phyloP scores from a whole-genome alignment of 805 yeast species.

The Wickerhamomyces alni region DNA sequence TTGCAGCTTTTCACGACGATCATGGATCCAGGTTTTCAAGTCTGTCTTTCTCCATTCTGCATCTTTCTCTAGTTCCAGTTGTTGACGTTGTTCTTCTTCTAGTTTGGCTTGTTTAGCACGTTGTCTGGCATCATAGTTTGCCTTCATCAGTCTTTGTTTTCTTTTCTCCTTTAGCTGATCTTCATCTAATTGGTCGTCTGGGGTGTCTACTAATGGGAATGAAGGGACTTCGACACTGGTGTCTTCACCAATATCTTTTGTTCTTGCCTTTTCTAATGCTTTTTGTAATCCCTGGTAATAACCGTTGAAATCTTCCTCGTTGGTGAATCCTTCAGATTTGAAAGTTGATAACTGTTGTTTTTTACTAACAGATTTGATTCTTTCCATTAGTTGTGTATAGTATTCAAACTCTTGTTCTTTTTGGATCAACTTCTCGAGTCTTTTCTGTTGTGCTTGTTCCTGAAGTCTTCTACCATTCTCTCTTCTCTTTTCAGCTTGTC shows the following conservation, averaged over 20 bases:
- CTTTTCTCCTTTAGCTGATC: conserved; percentile 85
- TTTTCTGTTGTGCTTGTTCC: conserved; percentile 83
- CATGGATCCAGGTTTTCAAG: conserved; percentile 72
- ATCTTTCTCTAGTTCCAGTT: conserved; percentile 60
- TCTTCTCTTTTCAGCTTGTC: conserved; percentile 70
- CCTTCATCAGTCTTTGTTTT: conserved; percentile 74
- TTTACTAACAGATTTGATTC: conserved; percentile 43
- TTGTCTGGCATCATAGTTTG: conserved; percentile 83
- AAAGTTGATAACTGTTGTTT: conserved; percentile 49
- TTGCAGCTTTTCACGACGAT: conserved; percentile 57
- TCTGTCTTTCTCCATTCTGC: conserved; percentile 72
- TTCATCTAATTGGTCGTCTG: conserved; percentile 77
- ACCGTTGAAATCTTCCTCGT: conserved; percentile 63
- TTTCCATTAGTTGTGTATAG: conserved; percentile 51
- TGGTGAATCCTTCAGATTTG: conserved; percentile 72
- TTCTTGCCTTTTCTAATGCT: conserved; percentile 61
- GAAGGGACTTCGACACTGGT: conserved; percentile 39
- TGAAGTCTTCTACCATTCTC: conserved; percentile 87
- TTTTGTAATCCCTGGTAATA: conserved; percentile 60
- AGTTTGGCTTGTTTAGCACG: conserved; percentile 76
- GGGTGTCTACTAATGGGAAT: conserved; percentile 71
- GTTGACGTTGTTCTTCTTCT: conserved; percentile 52
- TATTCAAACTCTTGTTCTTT: conserved; percentile 77
- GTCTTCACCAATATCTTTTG: conserved; percentile 58
- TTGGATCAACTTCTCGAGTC: conserved; percentile 74